Percentiles rank a stretch among this genome's conserved stretches.
Conservation (phyloP, 2,329 filamentous ascomycete genomes). For the Penicillium sp. region DNA sequence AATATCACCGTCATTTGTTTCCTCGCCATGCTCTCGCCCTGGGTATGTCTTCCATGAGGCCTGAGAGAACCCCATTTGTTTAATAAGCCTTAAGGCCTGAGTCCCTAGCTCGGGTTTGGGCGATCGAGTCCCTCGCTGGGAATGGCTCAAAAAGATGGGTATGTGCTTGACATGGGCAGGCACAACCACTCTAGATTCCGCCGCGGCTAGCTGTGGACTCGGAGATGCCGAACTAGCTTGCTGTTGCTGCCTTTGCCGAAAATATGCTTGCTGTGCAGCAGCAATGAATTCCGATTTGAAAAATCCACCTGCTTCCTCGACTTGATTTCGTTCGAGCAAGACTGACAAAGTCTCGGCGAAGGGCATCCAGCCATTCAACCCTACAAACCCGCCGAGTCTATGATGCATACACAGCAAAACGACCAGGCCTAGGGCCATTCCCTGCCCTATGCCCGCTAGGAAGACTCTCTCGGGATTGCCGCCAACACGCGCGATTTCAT, state of each 20-base stretch:
- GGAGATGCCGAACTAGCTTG: background rate
- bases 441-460: constrained; percentile 16
- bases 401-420: constrained; percentile 15
- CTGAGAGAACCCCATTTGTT: background rate
- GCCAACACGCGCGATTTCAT: constrained; percentile 14
- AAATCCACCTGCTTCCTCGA: constrained; percentile 10
- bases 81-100: background rate
- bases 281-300: constrained; percentile 8
- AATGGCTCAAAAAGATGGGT: constrained; percentile 1
- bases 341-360: constrained; percentile 8
- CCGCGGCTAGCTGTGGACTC: background rate
- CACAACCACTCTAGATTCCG: background rate
- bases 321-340: constrained; percentile 4
- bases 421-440: constrained; percentile 13
- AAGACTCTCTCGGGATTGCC: constrained; percentile 12
- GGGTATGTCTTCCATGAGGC: background rate
- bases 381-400: constrained; percentile 13
- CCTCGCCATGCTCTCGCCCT: background rate
- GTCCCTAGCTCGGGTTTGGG: background rate
- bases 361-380: constrained; percentile 17
- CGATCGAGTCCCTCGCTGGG: background rate
- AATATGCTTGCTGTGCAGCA: constrained; percentile 1
- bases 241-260: background rate
- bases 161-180: constrained; percentile 3
- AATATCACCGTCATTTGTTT: background rate